Evolutionary conservation across 2,329 filamentous ascomycete species (phyloP), one percentile per base, ranked within the genome.

Genomic region (Neopestalotiopsis clavispora): DNA sequence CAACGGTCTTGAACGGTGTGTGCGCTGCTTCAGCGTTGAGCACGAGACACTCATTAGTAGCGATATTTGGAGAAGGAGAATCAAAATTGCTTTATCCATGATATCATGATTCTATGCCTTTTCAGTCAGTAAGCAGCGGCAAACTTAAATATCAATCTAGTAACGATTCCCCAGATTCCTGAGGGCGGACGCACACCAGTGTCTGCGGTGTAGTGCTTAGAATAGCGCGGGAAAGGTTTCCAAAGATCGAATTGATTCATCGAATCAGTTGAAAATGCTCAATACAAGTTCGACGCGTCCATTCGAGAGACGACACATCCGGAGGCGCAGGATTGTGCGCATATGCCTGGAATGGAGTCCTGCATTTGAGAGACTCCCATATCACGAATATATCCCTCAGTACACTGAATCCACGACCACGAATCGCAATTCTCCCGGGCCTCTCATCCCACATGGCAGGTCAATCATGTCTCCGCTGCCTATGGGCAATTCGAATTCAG

Each of bases 71-170:
- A 52, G 45, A 52, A 20, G n/a, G n/a, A n/a, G n/a, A 52, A 38
- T 38, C 4, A 7, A 5, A n/a, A 20, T n/a, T 20, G 45, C 14
- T 52, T 10, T 52, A n/a, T 62, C 59, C 59, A 62, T 62, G 32
- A 62, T 38, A 30, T 62, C 59, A 62, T 40, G 6, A 34, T 20
- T 5, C 12, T 9, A 34, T 40, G 14, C n/a, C 30, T 20, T 9
- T 38, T 20, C 32, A 34, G 32, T 62, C 59, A 62, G 59, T 30
- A 62, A 40, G 28, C 32, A 38, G 59, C n/a, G 32, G 59, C n/a
- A 30, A 61, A 62, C 17, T 40, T 20, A 62, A 38, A n/a, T 28
- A 7, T 20, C 32, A 13, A 7, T 14, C 32, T 38, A 34, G 9
- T 40, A 13, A 34, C 40, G 30, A 14, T 62, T 62, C 59, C 32